phyloP scores from a whole-genome alignment of 768 basidiomycete genomes.

The Trametes punicea region DNA sequence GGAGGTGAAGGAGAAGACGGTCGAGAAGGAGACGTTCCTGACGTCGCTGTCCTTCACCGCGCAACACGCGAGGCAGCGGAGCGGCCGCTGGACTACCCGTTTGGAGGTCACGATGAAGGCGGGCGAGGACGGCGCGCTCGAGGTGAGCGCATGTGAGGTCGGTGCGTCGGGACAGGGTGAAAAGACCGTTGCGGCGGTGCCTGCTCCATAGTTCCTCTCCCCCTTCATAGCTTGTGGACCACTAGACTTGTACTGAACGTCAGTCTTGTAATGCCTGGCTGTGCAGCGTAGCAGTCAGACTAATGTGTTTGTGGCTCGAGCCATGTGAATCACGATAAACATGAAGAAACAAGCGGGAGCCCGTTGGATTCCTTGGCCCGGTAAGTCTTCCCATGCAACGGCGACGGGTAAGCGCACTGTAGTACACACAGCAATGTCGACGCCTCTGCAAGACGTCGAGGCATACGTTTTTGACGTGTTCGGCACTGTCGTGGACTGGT shows the following conservation, averaged over 20 bases:
- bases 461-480: constrained; percentile 32
- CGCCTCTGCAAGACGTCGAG: constrained; percentile 21
- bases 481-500: constrained; percentile 34
- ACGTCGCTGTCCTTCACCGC: constrained; percentile 34
- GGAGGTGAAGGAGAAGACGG: constrained; percentile 60
- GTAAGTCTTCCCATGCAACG: background rate
- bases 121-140: constrained; percentile 33
- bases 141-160: constrained; percentile 39
- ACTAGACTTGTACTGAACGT: constrained; percentile 3
- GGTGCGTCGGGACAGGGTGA: constrained; percentile 34
- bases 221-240: background rate
- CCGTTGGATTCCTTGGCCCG: background rate
- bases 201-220: constrained; percentile 10
- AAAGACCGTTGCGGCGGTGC: constrained; percentile 29
- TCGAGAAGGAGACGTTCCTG: constrained; percentile 53
- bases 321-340: background rate
- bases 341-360: background rate
- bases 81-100: constrained; percentile 48
- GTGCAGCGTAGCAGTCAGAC: background rate
- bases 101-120: constrained; percentile 46
- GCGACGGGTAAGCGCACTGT: background rate
- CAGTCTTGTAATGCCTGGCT: background rate
- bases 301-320: background rate
- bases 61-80: constrained; percentile 38
- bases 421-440: too few relatives aligned